Base-by-base conservation (phyloP, 257 asterid species). In the Jaltomata sinuosa region DNA sequence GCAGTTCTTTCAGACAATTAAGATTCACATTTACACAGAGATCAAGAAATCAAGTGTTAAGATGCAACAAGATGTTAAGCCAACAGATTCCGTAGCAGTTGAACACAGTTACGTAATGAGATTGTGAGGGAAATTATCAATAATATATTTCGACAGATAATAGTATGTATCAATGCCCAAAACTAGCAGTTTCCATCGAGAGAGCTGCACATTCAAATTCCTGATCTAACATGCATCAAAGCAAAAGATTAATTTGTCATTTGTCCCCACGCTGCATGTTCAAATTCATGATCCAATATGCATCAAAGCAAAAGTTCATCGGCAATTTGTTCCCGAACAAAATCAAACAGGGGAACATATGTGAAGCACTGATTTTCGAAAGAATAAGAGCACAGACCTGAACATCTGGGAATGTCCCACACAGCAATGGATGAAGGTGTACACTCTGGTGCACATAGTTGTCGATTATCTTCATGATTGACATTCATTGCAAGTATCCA, bases 401-500 rank as follows among this genome's bases (percentile, higher is more conserved):
- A 97, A 91, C 99, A 97, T 87, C 91, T 94, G n/a, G 99, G 99
- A 88, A 97, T 91, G 86, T 97, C 99, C 99, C 99, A 97, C 81
- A 97, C 99, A 64, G 98, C 97, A 83, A 97, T 92, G 69, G 97
- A 94, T 11, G 93, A 83, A 49, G 95, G 80, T 9, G 95, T 88
- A 64, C 99, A 97, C 80, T 91, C 94, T 8, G 91, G 88, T 84
- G 87, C 90, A 77, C 99, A 97, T 47, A 97, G 93, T 42, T 62
- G 84, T 86, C 92, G 90, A 79, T 91, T 89, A 72, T 93, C 89
- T 92, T 97, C 99, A 55, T 93, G 98, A 80, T 91, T 89, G 69
- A 97, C 98, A 83, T 97, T 97, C 99, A 97, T 97, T 14, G 99
- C 98, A 49, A 97, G 97, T 98, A 97, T 97, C 99, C 99, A 97